Evolutionary conservation across 805 yeast species (phyloP).

Genomic region (Wickerhamomyces kurtzmanii): DNA sequence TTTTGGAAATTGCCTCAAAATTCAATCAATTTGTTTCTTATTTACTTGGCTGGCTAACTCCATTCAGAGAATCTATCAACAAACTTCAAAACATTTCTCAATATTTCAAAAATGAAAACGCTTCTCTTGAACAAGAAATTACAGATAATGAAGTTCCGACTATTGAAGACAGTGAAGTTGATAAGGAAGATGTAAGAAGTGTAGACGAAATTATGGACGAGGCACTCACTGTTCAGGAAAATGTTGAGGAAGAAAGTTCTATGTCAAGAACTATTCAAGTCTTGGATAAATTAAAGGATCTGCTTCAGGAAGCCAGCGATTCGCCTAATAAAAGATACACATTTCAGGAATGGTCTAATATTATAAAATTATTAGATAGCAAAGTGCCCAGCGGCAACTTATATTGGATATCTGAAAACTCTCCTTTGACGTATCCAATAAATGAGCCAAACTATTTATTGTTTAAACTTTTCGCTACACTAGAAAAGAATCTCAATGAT

Average conservation of each 20-base stretch:
- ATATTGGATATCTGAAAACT: conserved; percentile 56
- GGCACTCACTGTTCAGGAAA: too few relatives aligned
- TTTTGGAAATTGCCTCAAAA: conserved; percentile 25
- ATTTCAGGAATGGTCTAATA: conserved; percentile 41
- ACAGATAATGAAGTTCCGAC: neutral
- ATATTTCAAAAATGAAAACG: too few relatives aligned
- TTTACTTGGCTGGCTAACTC: too few relatives aligned
- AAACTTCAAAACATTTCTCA: too few relatives aligned
- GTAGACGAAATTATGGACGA: conserved; percentile 7
- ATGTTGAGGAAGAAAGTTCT: conserved; percentile 5
- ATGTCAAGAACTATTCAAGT: conserved; percentile 11
- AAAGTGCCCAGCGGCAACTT: conserved; percentile 18
- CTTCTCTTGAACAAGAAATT: neutral
- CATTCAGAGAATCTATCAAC: too few relatives aligned
- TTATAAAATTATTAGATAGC: conserved; percentile 22
- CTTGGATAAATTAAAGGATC: conserved; percentile 13
- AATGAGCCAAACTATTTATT: conserved; percentile 58
- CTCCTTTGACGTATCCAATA: conserved; percentile 65
- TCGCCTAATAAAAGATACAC: conserved; percentile 26
- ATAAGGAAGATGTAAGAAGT: conserved; percentile 1
- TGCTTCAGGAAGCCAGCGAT: conserved; percentile 7
- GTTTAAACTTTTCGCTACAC: conserved; percentile 20
- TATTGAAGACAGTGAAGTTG: neutral
- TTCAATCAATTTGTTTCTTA: too few relatives aligned
- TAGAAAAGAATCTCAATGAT: conserved; percentile 9